Evolutionary conservation across 2,329 filamentous ascomycete species (phyloP), one percentile per base, ranked within the genome.

Genomic region (Diaporthe citrichinensis): DNA sequence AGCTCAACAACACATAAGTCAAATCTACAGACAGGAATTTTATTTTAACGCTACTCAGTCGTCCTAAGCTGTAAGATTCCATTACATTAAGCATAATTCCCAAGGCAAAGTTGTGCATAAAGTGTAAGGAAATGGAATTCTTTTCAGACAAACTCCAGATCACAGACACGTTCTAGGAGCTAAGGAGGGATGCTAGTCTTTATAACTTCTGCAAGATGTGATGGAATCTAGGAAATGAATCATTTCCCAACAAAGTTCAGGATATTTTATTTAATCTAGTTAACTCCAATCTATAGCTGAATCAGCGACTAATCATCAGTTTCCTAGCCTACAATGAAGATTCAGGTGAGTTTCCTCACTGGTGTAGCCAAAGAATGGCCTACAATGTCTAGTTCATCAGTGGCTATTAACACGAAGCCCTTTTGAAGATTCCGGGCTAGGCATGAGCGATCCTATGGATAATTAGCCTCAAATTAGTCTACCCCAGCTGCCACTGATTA

Each of bases 391-490:
- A 31, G 31, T 3, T 31, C 31, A 5, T 31, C 4, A 15, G 9
- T 55, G 10, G n/a, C 20, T n/a, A 82, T 83, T 0, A 72, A 81
- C 0, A 78, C 73, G 2, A 82, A 85, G 74, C 81, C 82, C 1
- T 85, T 85, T 53, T 86, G 80, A 79, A 84, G 85, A 55, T 86
- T 84, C 41, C 82, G 84, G 0, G 71, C 78, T 14, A 0, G 57
- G 3, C 3, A 31, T 31, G 3, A 31, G 31, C 31, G 31, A 31
- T 31, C 31, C 31, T 31, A 3, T 31, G 3, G 31, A 59, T n/a
- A 3, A 2, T 17, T 68, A 59, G 44, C 53, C 65, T 12, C 75
- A 78, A 34, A 49, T 75, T 17, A 72, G 78, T 7, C 75, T 76
- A 25, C 55, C 71, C 1, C 39, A 34, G 15, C 65, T 76, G 6